A percentile compares a stretch with the other conserved stretches of the same genome.
These are phyloP conservation scores for Mycosarcoma maydis DNA, from an alignment of 1,284 basidiomycete species.

Conservation along the genomic window DNA sequence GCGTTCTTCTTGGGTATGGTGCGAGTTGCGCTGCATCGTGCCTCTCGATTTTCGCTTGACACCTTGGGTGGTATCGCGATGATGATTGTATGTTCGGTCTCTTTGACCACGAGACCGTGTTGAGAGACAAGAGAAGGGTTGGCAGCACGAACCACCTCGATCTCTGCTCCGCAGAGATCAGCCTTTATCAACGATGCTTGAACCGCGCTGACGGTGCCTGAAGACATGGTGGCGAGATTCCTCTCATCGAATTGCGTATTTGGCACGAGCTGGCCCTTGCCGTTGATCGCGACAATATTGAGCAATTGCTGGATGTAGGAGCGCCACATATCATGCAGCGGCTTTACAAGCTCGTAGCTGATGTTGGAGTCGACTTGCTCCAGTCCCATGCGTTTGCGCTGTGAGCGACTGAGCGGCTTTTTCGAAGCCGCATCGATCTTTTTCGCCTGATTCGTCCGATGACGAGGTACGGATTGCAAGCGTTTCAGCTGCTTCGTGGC, in stretches of 20 bases:
- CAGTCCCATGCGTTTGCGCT: conserved; percentile 38
- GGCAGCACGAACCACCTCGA: conserved; percentile 40
- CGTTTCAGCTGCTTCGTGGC: conserved; percentile 26
- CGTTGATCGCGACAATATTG: conserved; percentile 37
- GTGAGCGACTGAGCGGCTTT: conserved; percentile 32
- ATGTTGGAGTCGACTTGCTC: conserved; percentile 32
- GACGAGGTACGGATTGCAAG: conserved; percentile 16
- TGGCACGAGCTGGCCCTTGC: conserved; percentile 22
- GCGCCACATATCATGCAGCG: conserved; percentile 45
- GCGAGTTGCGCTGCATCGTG: conserved; percentile 6
- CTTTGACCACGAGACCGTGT: conserved; percentile 39
- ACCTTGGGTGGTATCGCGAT: conserved; percentile 22
- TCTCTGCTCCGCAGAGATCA: conserved; percentile 46
- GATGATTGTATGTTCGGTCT: conserved; percentile 43
- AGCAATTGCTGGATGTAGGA: conserved; percentile 51
- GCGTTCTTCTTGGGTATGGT: conserved; percentile 49
- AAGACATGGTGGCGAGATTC: conserved; percentile 28
- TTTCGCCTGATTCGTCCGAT: conserved; percentile 24
- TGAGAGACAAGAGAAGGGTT: conserved; percentile 45
- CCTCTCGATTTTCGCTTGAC: neutral
- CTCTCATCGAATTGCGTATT: conserved; percentile 35
- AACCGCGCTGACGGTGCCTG: conserved; percentile 33
- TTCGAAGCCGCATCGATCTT: conserved; percentile 17
- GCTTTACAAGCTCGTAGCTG: conserved; percentile 34
- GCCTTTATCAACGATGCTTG: conserved; percentile 48